These are phyloP conservation scores for Leccinellum luteum DNA, from an alignment of 768 basidiomycete genomes.

Conservation along the genomic window DNA sequence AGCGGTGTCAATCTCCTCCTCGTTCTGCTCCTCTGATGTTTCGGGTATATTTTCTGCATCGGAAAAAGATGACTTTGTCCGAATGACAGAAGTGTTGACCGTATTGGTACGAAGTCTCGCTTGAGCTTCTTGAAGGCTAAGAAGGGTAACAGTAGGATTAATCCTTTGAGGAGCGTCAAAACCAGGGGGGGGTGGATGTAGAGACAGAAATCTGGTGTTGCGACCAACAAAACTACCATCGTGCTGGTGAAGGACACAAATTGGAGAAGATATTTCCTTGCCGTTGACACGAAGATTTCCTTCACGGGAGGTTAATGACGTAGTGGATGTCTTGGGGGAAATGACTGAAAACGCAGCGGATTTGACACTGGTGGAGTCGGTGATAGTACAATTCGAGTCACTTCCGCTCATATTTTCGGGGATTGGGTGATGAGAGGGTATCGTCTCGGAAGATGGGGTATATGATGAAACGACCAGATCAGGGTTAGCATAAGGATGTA, in stretches of 20 bases:
- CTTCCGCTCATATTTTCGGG: slow-evolving; percentile 40
- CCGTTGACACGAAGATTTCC: slow-evolving; percentile 35
- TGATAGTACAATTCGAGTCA: slow-evolving; percentile 54
- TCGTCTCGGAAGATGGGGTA: slow-evolving; percentile 29
- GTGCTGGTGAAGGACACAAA: slow-evolving; percentile 37
- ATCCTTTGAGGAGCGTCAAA: slow-evolving; percentile 47
- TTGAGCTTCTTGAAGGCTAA: slow-evolving; percentile 77
- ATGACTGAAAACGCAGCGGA: slow-evolving; percentile 35
- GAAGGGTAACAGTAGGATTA: slow-evolving; percentile 62
- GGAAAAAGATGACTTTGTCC: slow-evolving; percentile 32
- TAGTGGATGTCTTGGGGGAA: slow-evolving; percentile 33
- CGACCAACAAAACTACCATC: slow-evolving; percentile 29
- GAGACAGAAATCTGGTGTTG: slow-evolving; percentile 28
- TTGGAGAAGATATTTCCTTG: slow-evolving; percentile 57
- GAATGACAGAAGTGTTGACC: slow-evolving; percentile 29
- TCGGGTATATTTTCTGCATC: slow-evolving; percentile 31
- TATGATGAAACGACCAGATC: slow-evolving; percentile 48
- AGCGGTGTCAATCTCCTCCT: slow-evolving; percentile 28
- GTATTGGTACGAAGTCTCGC: slow-evolving; percentile 60
- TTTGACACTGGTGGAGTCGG: slow-evolving; percentile 40
- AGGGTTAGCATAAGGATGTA: slow-evolving; percentile 83
- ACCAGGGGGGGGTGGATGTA: slow-evolving; percentile 33
- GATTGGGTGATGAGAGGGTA: slow-evolving; percentile 28
- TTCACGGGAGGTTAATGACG: slow-evolving; percentile 23
- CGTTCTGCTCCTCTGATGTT: slow-evolving; percentile 14